Conservation (phyloP, 257 asterid genomes). For the Catharanthus roseus region DNA sequence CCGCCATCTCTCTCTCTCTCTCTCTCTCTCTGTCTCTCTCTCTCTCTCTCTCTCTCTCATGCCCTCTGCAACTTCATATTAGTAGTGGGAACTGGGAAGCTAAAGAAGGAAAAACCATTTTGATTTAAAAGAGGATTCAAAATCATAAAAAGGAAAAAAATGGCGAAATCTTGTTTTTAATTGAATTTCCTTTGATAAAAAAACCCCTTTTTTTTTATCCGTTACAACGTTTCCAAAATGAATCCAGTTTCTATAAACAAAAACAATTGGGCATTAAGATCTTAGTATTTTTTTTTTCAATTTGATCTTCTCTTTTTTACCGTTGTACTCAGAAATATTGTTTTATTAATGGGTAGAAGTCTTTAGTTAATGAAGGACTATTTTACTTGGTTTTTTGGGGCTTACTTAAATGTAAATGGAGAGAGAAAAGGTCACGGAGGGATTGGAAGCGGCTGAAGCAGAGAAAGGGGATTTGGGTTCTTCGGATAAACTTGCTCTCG, state of each 20-base stretch:
- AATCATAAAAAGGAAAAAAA: too few species aligned
- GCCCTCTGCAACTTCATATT: too few species aligned
- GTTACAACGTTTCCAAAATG: constrained; percentile 27
- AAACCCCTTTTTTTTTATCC: constrained; percentile 33
- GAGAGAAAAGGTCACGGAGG: background rate
- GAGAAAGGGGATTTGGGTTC: constrained; percentile 12
- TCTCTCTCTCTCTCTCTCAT: too few species aligned
- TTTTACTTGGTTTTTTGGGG: constrained; percentile 3
- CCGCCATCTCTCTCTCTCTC: background rate
- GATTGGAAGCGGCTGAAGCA: background rate
- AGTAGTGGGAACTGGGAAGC: too few species aligned
- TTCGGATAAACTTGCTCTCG: background rate
- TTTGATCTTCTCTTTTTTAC: too few species aligned
- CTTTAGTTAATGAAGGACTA: background rate
- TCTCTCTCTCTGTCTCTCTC: background rate
- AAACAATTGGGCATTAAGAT: background rate
- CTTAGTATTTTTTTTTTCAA: background rate
- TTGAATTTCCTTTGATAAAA: too few species aligned
- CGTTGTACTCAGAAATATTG: background rate
- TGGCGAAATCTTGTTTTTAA: too few species aligned
- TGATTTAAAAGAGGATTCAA: too few species aligned
- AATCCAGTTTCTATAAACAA: background rate
- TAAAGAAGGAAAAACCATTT: too few species aligned
- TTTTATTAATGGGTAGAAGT: background rate
- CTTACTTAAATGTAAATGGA: background rate